phyloP scores from a whole-genome alignment of 116 monocot species.

The Dioscorea cayenensis region DNA sequence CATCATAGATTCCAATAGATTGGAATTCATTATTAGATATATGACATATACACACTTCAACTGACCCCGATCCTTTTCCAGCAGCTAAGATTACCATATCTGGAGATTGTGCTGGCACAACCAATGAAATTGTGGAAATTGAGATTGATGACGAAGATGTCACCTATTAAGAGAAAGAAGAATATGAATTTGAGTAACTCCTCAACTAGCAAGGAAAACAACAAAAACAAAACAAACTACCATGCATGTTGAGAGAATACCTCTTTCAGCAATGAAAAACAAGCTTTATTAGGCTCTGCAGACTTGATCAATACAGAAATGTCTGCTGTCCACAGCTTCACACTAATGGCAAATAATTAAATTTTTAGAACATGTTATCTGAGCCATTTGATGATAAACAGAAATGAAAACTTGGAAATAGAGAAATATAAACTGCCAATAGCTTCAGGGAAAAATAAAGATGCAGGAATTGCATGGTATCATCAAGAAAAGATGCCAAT shows the following conservation, averaged over 20 bases:
- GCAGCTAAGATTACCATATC: conserved; percentile 49
- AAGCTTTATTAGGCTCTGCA: conserved; percentile 21
- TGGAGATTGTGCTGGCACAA: conserved; percentile 18
- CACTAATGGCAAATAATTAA: conserved; percentile 25
- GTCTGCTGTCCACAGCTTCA: conserved; percentile 63
- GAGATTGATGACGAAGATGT: conserved; percentile 19
- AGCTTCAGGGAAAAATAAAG: neutral
- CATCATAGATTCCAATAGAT: conserved; percentile 33
- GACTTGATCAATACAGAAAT: conserved; percentile 25
- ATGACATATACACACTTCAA: conserved; percentile 61
- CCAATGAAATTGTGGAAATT: conserved; percentile 61
- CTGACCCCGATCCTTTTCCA: conserved; percentile 75
- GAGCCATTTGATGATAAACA: neutral
- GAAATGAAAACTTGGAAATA: no score
- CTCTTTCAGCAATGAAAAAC: conserved; percentile 62
- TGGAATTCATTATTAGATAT: conserved; percentile 26
- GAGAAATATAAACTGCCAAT: neutral
- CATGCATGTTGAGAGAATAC: conserved; percentile 18
- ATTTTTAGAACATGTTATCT: neutral
- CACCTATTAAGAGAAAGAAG: conserved; percentile 29
- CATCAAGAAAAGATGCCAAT: neutral
- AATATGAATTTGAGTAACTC: neutral
- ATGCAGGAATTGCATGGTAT: neutral
- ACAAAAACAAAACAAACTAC: neutral
- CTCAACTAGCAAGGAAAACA: neutral